These are phyloP conservation scores for Mortierella sp. DNA, from an alignment of 371 early-diverging fungal species.

Conservation along the genomic window DNA sequence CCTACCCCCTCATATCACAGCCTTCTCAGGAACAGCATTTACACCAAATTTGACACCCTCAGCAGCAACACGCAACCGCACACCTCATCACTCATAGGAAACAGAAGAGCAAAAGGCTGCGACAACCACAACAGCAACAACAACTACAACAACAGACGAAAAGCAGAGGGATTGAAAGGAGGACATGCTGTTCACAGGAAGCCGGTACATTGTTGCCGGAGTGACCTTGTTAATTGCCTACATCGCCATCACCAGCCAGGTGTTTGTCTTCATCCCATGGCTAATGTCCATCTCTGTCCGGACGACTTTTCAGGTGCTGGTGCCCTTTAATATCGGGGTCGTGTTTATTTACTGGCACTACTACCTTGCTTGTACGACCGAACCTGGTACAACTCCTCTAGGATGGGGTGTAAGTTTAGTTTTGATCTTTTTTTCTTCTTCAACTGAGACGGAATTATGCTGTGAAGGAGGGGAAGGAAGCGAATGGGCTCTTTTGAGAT, in stretches of 20 bases:
- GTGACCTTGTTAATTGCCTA: slow-evolving; percentile 70
- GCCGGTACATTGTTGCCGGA: slow-evolving; percentile 62
- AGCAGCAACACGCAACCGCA: neutral
- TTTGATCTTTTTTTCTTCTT: neutral
- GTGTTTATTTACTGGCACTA: slow-evolving; percentile 74
- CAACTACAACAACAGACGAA: neutral
- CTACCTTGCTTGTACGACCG: slow-evolving; percentile 79
- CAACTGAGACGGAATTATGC: too few species aligned
- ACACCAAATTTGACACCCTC: neutral
- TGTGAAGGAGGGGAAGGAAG: too few species aligned
- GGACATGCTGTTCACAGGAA: slow-evolving; percentile 55
- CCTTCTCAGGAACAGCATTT: neutral
- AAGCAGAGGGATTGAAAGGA: neutral
- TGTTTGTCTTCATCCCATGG: slow-evolving; percentile 73
- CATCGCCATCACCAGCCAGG: slow-evolving; percentile 64
- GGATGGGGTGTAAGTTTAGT: slow-evolving; percentile 68
- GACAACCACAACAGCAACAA: neutral
- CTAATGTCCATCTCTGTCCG: slow-evolving; percentile 56
- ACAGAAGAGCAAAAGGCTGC: neutral
- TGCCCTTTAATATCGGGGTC: slow-evolving; percentile 56
- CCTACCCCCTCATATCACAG: neutral
- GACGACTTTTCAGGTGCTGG: slow-evolving; percentile 33
- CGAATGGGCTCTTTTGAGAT: neutral
- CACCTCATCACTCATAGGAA: neutral
- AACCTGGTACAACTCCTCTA: slow-evolving; percentile 86